These are phyloP conservation scores for Suillus cothurnatus DNA, from an alignment of 768 basidiomycete species.

Conservation along the genomic window DNA sequence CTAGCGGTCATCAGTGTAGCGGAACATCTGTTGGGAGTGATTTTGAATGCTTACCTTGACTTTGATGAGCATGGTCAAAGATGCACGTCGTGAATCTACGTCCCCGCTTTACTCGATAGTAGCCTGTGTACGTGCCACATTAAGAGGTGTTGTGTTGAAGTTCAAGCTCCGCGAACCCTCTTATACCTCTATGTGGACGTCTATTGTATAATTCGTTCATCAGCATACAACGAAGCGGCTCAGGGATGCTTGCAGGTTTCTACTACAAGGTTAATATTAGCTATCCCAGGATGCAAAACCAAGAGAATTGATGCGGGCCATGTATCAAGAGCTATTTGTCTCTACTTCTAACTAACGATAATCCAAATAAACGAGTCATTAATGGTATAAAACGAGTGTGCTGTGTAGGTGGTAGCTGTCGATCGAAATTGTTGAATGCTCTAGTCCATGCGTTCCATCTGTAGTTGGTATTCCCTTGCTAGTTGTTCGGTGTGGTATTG, in stretches of 20 bases:
- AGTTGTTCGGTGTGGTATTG: not conserved
- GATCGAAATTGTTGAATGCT: not conserved
- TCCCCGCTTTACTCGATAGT: not conserved
- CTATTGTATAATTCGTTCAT: not conserved
- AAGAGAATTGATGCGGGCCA: not conserved
- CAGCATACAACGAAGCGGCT: not conserved
- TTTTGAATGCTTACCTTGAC: slow-evolving; percentile 64
- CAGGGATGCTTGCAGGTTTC: not conserved
- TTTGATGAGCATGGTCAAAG: slow-evolving; percentile 76
- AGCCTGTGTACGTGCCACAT: not conserved
- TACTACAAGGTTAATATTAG: not conserved
- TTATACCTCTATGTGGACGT: not conserved
- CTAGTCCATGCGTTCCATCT: not conserved
- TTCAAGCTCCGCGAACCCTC: not conserved
- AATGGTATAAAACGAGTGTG: not conserved
- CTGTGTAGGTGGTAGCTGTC: not conserved
- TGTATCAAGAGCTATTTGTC: not conserved
- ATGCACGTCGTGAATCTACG: not conserved
- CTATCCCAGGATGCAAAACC: not conserved
- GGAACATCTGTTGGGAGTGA: not conserved
- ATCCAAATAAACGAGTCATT: not conserved
- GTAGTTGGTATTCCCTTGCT: not conserved
- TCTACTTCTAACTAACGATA: not conserved
- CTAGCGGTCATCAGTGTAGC: slow-evolving; percentile 40
- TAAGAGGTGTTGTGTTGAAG: not conserved